phyloP scores from a whole-genome alignment of 805 yeast species.

The Wickerhamomyces subpelliculosus region DNA sequence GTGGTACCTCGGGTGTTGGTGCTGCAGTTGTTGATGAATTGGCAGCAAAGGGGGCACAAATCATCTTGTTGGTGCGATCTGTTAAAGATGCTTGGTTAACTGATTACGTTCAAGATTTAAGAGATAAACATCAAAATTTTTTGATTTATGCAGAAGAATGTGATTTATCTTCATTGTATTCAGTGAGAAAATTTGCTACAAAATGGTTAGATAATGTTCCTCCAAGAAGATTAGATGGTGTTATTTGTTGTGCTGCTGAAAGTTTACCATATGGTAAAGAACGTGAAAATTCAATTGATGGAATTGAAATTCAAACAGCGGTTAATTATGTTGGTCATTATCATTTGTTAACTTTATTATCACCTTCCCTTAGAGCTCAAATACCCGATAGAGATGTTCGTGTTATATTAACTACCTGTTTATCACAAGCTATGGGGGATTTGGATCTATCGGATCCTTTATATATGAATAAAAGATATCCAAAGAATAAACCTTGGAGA shows the following conservation, averaged over 20 bases:
- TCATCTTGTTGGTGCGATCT: slow-evolving; percentile 63
- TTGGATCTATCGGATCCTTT: slow-evolving; percentile 57
- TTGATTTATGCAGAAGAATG: slow-evolving; percentile 88
- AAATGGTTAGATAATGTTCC: slow-evolving; percentile 89
- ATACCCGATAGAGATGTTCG: slow-evolving; percentile 94
- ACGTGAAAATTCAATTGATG: slow-evolving; percentile 70
- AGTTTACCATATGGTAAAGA: slow-evolving; percentile 59
- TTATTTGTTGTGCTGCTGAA: slow-evolving; percentile 83
- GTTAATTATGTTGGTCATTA: slow-evolving; percentile 75
- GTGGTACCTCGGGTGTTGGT: slow-evolving; percentile 95
- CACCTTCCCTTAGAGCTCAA: slow-evolving; percentile 83
- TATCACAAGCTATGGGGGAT: slow-evolving; percentile 67
- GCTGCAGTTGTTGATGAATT: slow-evolving; percentile 66
- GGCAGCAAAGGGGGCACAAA: slow-evolving; percentile 81
- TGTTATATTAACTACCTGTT: slow-evolving; percentile 70
- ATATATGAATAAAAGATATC: slow-evolving; percentile 55
- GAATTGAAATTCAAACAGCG: slow-evolving; percentile 80
- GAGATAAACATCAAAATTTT: slow-evolving; percentile 61
- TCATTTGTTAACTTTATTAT: slow-evolving; percentile 70
- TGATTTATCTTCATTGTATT: slow-evolving; percentile 65
- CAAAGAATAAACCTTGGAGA: slow-evolving; percentile 57
- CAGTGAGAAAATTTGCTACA: slow-evolving; percentile 86
- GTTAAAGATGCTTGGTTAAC: slow-evolving; percentile 65
- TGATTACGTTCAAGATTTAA: slow-evolving; percentile 72
- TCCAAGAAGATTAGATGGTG: slow-evolving; percentile 86